A percentile compares a stretch with the other conserved stretches of the same genome.
Evolutionary conservation across 2,329 filamentous ascomycete species (phyloP).

Genomic region (Botryotinia narcissicola): DNA sequence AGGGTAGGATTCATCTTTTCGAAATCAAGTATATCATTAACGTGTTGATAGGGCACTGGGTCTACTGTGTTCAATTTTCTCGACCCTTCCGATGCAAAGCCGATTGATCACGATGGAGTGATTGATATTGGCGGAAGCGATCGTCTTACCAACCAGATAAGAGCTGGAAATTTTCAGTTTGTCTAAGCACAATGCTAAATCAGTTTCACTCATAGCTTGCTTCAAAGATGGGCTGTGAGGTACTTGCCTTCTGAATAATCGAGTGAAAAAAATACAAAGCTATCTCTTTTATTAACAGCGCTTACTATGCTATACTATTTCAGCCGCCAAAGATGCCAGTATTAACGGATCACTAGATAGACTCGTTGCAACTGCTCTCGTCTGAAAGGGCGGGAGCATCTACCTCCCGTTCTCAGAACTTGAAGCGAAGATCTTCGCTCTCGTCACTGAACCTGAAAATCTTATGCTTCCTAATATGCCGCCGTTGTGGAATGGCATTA

Average conservation of each 20-base stretch:
- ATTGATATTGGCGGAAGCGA: not conserved
- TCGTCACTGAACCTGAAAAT: not conserved
- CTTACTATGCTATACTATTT: not conserved
- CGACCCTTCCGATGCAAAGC: not conserved
- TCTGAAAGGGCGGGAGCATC: rapidly evolving
- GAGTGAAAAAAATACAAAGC: not conserved
- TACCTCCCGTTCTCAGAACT: not conserved
- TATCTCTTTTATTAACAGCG: rapidly evolving
- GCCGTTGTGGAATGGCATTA: not conserved
- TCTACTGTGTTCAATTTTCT: not conserved
- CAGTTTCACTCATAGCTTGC: not conserved
- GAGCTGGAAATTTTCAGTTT: no score
- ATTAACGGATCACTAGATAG: not conserved
- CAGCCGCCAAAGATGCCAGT: rapidly evolving
- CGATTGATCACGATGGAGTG: not conserved
- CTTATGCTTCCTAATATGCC: no score
- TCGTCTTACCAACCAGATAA: rapidly evolving
- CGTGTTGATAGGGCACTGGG: not conserved
- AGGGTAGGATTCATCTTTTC: no score
- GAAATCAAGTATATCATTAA: no score
- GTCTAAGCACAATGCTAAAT: no score
- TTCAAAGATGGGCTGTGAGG: not conserved
- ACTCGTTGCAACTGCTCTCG: no score
- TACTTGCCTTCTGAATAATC: not conserved
- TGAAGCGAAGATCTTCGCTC: not conserved